phyloP scores from a whole-genome alignment of 345 rosid genomes.

The Camelina sativa region DNA sequence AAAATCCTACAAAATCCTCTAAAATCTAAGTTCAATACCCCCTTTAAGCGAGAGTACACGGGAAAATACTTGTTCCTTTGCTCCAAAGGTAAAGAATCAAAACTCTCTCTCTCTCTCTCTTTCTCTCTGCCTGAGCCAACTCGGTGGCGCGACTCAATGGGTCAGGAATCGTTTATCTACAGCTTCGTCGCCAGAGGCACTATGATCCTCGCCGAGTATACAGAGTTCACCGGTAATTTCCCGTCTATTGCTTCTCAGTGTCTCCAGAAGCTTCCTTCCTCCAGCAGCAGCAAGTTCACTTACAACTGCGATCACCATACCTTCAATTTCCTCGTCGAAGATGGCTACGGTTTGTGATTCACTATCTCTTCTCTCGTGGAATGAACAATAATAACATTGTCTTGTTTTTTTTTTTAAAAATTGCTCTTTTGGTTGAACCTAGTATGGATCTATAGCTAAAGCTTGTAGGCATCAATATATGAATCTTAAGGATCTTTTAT shows the following conservation, averaged over 20 bases:
- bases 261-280: conserved; percentile 81
- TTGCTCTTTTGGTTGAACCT: neutral
- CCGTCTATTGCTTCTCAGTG: conserved; percentile 98
- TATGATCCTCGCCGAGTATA: conserved; percentile 86
- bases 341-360: conserved; percentile 71
- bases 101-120: conserved; percentile 22
- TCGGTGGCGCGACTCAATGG: conserved; percentile 54
- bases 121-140: conserved; percentile 20
- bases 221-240: conserved; percentile 97
- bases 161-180: conserved; percentile 92
- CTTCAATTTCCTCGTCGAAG: conserved; percentile 92
- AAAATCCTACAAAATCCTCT: too few relatives aligned
- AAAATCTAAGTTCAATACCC: too few relatives aligned
- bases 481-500: neutral
- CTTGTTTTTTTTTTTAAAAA: neutral
- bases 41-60: too few relatives aligned
- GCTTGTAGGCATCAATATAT: conserved; percentile 6
- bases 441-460: conserved; percentile 41
- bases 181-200: conserved; percentile 98
- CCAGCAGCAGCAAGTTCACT: conserved; percentile 93
- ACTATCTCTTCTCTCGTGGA: neutral
- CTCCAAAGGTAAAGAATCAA: conserved; percentile 40
- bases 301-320: conserved; percentile 98
- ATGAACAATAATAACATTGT: neutral
- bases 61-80: conserved; percentile 20